Base-by-base conservation (phyloP, 1,284 basidiomycete genomes). In the Ustilago trichophora region DNA sequence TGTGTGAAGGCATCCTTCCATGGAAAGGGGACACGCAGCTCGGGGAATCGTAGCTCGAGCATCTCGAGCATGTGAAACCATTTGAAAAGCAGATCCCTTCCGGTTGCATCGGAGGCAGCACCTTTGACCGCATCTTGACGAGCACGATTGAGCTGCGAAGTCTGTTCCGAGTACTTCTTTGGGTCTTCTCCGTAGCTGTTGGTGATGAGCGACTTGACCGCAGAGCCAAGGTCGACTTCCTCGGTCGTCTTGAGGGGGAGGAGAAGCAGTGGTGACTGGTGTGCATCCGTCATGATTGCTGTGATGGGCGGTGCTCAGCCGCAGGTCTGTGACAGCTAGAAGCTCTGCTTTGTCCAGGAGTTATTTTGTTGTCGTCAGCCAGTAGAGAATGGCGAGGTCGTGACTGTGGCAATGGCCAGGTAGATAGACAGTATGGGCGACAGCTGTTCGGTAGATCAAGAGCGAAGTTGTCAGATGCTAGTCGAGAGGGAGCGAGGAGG, bases 11-110 rank as follows among this genome's bases (percentile, higher is more conserved):
- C 94, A 82, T 99, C 96, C 73, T 90, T 87, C 87, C 95, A 98
- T 0, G 91, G 89, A 77, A 98, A 98, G 56, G 91, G 90, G 75
- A 97, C 92, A 76, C 92, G 88, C 62, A 98, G 91, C 82, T 98
- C 96, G 7, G 95, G 89, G 83, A 99, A 98, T 25, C 96, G 89
- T 45, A 98, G 87, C 80, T 99, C 96, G 32, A 98, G 88, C 25
- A 98, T 87, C 80, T 99, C 96, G 31, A 99, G 89, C 83, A 98
- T 95, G 36, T 96, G 95, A 84, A 98, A 99, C 85, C 98, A 99
- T 83, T 96, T 98, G 88, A 95, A 98, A 41, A 99, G 85, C 21
- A 98, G 85, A 83, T 98, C 96, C 37, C 95, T 87, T 18, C 72
- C 75, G 13, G 70, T 76, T 1, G 64, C 55, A 51, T 76, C 76